Percentiles rank a stretch among this genome's conserved stretches.
These are phyloP conservation scores for Barnettozyma populi DNA, from an alignment of 805 yeast genomes.

Conservation along the genomic window DNA sequence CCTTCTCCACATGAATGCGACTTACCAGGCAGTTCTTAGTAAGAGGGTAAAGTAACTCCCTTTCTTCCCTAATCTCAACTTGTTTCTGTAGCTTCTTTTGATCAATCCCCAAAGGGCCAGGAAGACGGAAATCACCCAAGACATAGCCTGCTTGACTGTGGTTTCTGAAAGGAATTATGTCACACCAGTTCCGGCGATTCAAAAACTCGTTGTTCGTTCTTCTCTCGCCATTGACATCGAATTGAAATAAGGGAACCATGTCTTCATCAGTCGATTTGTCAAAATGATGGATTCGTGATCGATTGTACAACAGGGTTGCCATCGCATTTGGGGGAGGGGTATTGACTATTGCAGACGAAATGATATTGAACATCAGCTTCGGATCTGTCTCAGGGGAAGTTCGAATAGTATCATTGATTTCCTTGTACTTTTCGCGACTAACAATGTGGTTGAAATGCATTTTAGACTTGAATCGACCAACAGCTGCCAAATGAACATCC, in stretches of 20 bases:
- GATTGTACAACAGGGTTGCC: conserved; percentile 64
- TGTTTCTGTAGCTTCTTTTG: conserved; percentile 5
- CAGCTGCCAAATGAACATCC: conserved; percentile 86
- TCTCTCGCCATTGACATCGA: conserved; percentile 48
- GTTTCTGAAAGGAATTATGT: conserved; percentile 50
- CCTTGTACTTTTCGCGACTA: conserved; percentile 29
- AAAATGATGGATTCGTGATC: conserved; percentile 63
- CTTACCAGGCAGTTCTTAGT: conserved; percentile 55
- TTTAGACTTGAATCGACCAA: conserved; percentile 69
- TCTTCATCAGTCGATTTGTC: conserved; percentile 69
- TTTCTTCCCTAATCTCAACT: conserved; percentile 22
- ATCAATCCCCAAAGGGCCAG: conserved; percentile 34
- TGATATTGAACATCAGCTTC: conserved; percentile 72
- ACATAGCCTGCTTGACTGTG: conserved; percentile 18
- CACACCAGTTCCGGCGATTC: conserved; percentile 70
- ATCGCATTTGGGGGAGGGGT: conserved; percentile 90
- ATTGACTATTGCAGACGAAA: conserved; percentile 86
- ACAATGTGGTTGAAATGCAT: conserved; percentile 39
- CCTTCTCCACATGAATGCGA: conserved; percentile 68
- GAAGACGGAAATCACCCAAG: conserved; percentile 30
- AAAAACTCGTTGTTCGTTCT: conserved; percentile 48
- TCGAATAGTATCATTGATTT: conserved; percentile 35
- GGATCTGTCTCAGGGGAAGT: conserved; percentile 63
- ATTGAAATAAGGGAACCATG: conserved; percentile 62
- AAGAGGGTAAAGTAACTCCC: conserved; percentile 47